A percentile compares a stretch with the other conserved stretches of the same genome.
These are phyloP conservation scores for Solanum hybrid DNA, from an alignment of 305 asterid species.

Conservation along the genomic window DNA sequence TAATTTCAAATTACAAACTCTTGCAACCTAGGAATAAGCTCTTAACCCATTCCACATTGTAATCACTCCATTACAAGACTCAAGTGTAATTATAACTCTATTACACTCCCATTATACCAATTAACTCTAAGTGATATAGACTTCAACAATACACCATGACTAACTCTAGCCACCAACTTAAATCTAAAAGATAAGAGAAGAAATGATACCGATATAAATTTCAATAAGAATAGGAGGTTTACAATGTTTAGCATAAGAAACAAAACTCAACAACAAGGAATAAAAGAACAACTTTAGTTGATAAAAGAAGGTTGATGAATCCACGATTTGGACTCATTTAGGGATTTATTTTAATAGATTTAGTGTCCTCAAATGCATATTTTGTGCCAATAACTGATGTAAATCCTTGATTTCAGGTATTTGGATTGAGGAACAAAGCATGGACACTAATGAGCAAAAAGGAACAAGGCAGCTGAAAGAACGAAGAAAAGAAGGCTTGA, in stretches of 20 bases:
- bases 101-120: background rate
- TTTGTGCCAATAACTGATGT: no score
- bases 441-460: no score
- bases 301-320: background rate
- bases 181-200: background rate
- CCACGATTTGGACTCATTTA: no score
- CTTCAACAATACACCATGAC: no score
- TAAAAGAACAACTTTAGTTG: background rate
- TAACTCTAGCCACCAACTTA: background rate
- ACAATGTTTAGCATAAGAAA: background rate
- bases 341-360: no score
- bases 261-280: background rate
- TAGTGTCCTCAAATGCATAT: no score
- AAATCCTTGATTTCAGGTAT: no score
- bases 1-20: background rate
- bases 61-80: background rate
- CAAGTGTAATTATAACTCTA: background rate
- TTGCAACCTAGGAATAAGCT: background rate
- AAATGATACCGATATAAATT: no score
- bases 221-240: background rate
- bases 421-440: no score
- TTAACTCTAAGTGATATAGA: background rate
- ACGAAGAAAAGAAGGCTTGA: no score
- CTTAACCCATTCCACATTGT: background rate
- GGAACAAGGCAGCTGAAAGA: no score